phyloP scores from a whole-genome alignment of 768 basidiomycete genomes.

The Coprinopsis marcescibilis region DNA sequence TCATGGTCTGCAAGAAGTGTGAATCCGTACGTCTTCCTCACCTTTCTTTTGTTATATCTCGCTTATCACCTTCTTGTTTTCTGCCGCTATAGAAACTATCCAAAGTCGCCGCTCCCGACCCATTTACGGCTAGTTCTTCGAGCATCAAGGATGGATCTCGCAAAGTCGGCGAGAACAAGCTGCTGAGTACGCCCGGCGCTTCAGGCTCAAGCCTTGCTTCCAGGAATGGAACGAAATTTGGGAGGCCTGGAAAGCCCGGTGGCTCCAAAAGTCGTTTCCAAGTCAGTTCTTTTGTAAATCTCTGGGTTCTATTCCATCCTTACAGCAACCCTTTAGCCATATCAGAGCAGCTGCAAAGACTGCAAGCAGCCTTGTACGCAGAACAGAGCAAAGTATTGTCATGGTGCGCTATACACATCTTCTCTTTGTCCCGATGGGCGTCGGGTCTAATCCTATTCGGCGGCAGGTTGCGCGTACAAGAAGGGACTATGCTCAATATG shows the following conservation, averaged over 20 bases:
- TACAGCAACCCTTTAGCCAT: constrained; percentile 74
- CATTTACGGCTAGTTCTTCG: constrained; percentile 66
- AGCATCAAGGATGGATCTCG: constrained; percentile 78
- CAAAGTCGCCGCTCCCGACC: constrained; percentile 85
- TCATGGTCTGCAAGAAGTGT: constrained; percentile 88
- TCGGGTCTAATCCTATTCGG: constrained; percentile 5
- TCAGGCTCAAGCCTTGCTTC: too few relatives aligned
- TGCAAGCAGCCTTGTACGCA: constrained; percentile 82
- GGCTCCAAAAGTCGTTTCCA: constrained; percentile 74
- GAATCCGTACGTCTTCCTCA: constrained; percentile 48
- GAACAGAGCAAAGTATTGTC: constrained; percentile 85
- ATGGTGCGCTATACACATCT: constrained; percentile 46
- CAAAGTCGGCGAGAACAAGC: constrained; percentile 82
- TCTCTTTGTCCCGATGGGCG: constrained; percentile 9
- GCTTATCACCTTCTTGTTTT: constrained; percentile 18
- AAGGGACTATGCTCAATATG: constrained; percentile 85
- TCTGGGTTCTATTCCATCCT: constrained; percentile 12
- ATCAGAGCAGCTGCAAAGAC: constrained; percentile 82
- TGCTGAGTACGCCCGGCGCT: constrained; percentile 60
- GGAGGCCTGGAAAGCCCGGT: constrained; percentile 57
- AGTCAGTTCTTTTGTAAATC: constrained; percentile 34
- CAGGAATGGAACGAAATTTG: too few relatives aligned
- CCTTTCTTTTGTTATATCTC: constrained; percentile 14
- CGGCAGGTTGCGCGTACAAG: constrained; percentile 78
- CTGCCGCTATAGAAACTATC: constrained; percentile 70